phyloP scores from a whole-genome alignment of 2,329 filamentous ascomycete genomes.

The Colletotrichum sp. region DNA sequence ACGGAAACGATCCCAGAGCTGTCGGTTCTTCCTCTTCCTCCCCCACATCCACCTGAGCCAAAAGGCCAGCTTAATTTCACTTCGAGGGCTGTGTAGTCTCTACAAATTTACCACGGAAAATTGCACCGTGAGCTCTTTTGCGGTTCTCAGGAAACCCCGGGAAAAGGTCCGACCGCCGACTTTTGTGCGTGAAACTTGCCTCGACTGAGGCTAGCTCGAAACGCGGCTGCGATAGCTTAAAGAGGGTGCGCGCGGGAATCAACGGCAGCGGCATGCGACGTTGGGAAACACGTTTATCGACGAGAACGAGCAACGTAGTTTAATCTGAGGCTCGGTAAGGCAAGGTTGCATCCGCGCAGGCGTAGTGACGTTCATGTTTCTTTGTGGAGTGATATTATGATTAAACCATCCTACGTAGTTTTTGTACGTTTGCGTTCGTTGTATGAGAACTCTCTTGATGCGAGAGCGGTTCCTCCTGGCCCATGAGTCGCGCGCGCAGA shows the following conservation, averaged over 20 bases:
- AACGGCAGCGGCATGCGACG: background rate
- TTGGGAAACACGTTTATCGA: background rate
- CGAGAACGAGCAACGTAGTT: background rate
- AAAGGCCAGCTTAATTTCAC: background rate
- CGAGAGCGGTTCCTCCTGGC: background rate
- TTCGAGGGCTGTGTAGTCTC: background rate
- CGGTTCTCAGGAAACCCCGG: background rate
- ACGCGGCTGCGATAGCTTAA: background rate
- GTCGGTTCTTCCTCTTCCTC: background rate
- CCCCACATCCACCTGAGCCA: background rate
- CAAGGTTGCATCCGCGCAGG: background rate
- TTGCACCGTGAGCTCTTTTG: background rate
- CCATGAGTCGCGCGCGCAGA: background rate
- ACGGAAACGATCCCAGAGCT: background rate
- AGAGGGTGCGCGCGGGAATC: background rate
- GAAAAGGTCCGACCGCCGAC: background rate
- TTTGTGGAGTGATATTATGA: background rate
- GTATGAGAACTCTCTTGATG: background rate
- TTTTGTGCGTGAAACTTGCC: conserved; percentile 6
- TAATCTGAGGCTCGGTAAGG: background rate
- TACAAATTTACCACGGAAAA: background rate
- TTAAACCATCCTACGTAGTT: background rate
- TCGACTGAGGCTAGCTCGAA: conserved; percentile 13
- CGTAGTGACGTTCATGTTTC: background rate
- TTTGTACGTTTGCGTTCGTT: background rate